Percentiles rank a stretch among this genome's conserved stretches.
Evolutionary conservation across 1,284 basidiomycete species (phyloP).

Genomic region (Sporisorium graminicola): DNA sequence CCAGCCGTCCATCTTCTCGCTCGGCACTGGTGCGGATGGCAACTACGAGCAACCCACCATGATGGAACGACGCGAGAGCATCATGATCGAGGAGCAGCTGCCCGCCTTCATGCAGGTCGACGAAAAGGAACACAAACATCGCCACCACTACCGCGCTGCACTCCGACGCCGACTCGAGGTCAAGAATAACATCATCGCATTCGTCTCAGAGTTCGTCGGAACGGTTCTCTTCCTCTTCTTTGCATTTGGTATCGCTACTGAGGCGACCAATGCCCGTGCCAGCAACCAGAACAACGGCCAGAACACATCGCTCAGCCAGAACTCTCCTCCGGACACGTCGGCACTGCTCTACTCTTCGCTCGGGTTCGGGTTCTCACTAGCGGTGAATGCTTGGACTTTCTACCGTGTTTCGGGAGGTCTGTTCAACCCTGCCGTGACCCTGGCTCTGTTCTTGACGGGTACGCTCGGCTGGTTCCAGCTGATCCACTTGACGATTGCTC

Average conservation of each 20-base stretch:
- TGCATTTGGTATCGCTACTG: constrained; percentile 56
- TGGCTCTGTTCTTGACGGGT: constrained; percentile 72
- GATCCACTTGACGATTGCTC: constrained; percentile 70
- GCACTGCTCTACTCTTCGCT: constrained; percentile 71
- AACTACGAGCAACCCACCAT: constrained; percentile 9
- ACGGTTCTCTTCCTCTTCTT: constrained; percentile 70
- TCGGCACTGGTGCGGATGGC: constrained; percentile 7
- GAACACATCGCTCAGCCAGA: constrained; percentile 34
- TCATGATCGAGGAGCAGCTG: constrained; percentile 45
- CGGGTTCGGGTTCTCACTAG: constrained; percentile 72
- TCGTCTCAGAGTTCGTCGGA: constrained; percentile 72
- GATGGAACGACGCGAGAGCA: constrained; percentile 36
- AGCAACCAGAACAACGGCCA: constrained; percentile 27
- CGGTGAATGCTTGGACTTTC: constrained; percentile 54
- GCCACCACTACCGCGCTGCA: constrained; percentile 45
- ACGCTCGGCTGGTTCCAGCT: constrained; percentile 70
- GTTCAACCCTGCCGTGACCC: constrained; percentile 72
- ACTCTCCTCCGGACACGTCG: constrained; percentile 48
- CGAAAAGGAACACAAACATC: constrained; percentile 47
- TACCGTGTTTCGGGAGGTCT: constrained; percentile 55
- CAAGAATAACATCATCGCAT: constrained; percentile 75
- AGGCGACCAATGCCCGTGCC: constrained; percentile 35
- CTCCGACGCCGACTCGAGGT: constrained; percentile 37
- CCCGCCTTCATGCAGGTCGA: constrained; percentile 51
- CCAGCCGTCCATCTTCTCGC: constrained; percentile 41